A percentile compares a stretch with the other conserved stretches of the same genome.
Evolutionary conservation across 768 basidiomycete species (phyloP).

Genomic region (Lactarius evosmus): DNA sequence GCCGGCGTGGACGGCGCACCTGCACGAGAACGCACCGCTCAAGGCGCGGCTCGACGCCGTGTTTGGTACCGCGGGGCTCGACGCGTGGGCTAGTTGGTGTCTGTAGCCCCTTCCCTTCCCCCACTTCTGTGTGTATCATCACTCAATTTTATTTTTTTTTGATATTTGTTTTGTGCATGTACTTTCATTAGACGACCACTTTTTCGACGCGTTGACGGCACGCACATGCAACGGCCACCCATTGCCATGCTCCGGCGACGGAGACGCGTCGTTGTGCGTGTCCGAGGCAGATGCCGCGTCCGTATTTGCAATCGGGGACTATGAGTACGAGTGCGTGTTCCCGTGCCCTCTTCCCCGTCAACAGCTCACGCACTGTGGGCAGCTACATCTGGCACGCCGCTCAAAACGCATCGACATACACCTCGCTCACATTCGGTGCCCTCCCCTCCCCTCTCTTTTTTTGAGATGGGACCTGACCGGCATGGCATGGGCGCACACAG

Average conservation of each 20-base stretch:
- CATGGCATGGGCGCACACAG: conserved; percentile 28
- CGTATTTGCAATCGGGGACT: conserved; percentile 40
- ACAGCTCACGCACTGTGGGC: not conserved
- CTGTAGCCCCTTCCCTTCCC: conserved; percentile 19
- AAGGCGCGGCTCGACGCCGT: conserved; percentile 39
- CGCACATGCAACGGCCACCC: conserved; percentile 45
- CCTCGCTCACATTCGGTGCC: conserved; percentile 44
- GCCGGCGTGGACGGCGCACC: conserved; percentile 47
- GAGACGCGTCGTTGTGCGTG: conserved; percentile 38
- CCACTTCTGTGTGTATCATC: not conserved
- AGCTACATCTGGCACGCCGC: conserved; percentile 53
- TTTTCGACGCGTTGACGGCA: conserved; percentile 51
- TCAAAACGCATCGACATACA: conserved; percentile 43
- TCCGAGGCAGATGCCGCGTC: conserved; percentile 38
- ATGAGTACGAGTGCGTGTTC: conserved; percentile 39
- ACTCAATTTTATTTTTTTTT: too few relatives aligned
- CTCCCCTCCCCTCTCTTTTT: not conserved
- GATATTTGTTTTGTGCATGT: too few relatives aligned
- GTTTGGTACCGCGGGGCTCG: conserved; percentile 41
- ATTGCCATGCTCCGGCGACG: conserved; percentile 43
- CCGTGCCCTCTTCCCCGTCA: not conserved
- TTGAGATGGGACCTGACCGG: not conserved
- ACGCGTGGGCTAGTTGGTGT: conserved; percentile 50
- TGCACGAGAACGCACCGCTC: conserved; percentile 38
- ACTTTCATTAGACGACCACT: conserved; percentile 42